Evolutionary conservation across 2,329 filamentous ascomycete species (phyloP), one percentile per base, ranked within the genome.

Genomic region (Fusarium sp.): DNA sequence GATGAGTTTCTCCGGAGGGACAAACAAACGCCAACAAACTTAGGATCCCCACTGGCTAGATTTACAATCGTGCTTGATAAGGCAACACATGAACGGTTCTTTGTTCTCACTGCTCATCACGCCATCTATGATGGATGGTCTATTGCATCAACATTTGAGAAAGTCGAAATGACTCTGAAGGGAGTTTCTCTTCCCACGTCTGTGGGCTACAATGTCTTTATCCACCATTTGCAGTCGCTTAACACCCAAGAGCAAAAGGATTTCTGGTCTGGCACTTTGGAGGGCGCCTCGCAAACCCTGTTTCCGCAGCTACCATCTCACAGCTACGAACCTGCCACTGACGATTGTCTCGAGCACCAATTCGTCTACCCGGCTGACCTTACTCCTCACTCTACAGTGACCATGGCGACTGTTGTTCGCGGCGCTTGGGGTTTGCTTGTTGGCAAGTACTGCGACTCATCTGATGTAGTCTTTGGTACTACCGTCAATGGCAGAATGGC

Each of bases 41-140:
- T 86, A 1, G 84, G 84, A 14, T 81, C 77, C 42, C 79, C 82
- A 4, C 78, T 87, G 4, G 79, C 83, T 5, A 81, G 84, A 13
- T 85, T 83, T 57, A 82, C 80, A 7, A 75, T 86, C 13, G 73
- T 85, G 7, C 62, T 72, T 11, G 77, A 80, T 28, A 74, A 78
- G 10, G 26, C 41, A 7, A 39, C 14, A 5, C 38, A 15, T 13
- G 53, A 41, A 14, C 20, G 26, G 5, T 76, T 47, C 14, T 75
- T 80, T 22, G 66, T 77, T 8, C 77, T 74, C 64, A 75, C 74
- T 7, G 65, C 68, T 6, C 78, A 80, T 33, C 79, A 79, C 35
- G 68, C 78, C 6, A 33, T 79, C 2, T 77, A 78, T 31, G 78
- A 80, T 44, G 78, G 77, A 11, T 78, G 75, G 75, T 74, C 73